A percentile compares a stretch with the other conserved stretches of the same genome.
These are phyloP conservation scores for Gymnopilus junonius DNA, from an alignment of 768 basidiomycete genomes.

Conservation along the genomic window DNA sequence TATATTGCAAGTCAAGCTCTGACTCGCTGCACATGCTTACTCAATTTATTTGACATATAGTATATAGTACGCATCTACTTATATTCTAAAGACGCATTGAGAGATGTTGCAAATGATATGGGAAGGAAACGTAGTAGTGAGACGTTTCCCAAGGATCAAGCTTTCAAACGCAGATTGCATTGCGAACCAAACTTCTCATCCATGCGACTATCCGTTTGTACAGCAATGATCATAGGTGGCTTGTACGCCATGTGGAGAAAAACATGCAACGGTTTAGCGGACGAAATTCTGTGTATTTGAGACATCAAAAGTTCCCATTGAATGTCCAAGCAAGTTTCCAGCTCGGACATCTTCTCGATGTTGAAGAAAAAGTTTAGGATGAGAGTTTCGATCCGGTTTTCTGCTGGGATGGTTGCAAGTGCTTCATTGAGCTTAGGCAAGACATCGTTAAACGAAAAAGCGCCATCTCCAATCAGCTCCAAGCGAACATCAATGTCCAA, in stretches of 20 bases:
- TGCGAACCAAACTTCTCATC: background rate
- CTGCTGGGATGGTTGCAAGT: background rate
- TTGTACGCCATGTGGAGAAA: background rate
- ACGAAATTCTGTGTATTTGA: background rate
- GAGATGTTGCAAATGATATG: background rate
- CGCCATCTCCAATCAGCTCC: background rate
- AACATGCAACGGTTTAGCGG: background rate
- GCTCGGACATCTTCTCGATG: background rate
- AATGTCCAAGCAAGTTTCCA: background rate
- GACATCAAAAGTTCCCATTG: background rate
- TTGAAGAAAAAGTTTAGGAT: background rate
- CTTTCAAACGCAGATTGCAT: background rate
- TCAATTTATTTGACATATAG: too few species aligned
- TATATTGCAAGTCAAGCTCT: too few species aligned
- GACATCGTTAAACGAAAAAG: background rate
- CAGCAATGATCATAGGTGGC: background rate
- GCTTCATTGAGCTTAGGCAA: background rate
- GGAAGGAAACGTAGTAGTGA: background rate
- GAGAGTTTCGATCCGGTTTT: background rate
- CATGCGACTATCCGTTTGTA: background rate
- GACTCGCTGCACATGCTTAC: too few species aligned
- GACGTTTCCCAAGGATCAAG: background rate
- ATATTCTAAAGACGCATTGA: background rate
- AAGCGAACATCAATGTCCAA: background rate
- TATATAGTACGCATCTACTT: too few species aligned